phyloP scores from a whole-genome alignment of 495 filamentous ascomycete species.

The Penicillium tannophilum region DNA sequence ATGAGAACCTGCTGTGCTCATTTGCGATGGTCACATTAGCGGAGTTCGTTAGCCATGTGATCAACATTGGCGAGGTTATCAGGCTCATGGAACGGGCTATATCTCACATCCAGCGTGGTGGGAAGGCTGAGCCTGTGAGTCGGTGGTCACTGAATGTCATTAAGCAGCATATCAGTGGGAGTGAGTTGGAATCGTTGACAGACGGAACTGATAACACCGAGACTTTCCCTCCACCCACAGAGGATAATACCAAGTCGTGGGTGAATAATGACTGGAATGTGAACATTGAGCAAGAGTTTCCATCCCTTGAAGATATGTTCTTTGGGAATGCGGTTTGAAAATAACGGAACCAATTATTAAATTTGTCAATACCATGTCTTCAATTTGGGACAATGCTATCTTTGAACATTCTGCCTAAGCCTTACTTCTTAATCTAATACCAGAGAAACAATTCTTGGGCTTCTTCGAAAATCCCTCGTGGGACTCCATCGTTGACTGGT shows the following conservation, averaged over 20 bases:
- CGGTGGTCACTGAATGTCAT: slow-evolving; percentile 23
- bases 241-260: slow-evolving; percentile 9
- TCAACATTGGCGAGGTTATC: slow-evolving; percentile 8
- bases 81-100: slow-evolving; percentile 18
- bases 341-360: neutral
- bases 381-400: neutral
- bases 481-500: slow-evolving; percentile 63
- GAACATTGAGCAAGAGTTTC: slow-evolving; percentile 22
- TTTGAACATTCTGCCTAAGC: neutral
- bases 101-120: slow-evolving; percentile 23
- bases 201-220: neutral
- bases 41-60: slow-evolving; percentile 15
- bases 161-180: slow-evolving; percentile 16
- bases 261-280: slow-evolving; percentile 10
- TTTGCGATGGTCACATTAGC: slow-evolving; percentile 23
- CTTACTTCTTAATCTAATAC: slow-evolving; percentile 50
- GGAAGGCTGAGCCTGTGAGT: slow-evolving; percentile 24
- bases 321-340: slow-evolving; percentile 13
- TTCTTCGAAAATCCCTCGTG: slow-evolving; percentile 82
- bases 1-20: slow-evolving; percentile 21
- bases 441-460: slow-evolving; percentile 68
- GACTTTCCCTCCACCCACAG: neutral
- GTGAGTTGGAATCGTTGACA: neutral
- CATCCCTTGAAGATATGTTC: slow-evolving; percentile 26
- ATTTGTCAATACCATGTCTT: neutral